A percentile compares a stretch with the other conserved stretches of the same genome.
These are phyloP conservation scores for Emmonsia crescens DNA, from an alignment of 2,329 filamentous ascomycete species.

Conservation along the genomic window DNA sequence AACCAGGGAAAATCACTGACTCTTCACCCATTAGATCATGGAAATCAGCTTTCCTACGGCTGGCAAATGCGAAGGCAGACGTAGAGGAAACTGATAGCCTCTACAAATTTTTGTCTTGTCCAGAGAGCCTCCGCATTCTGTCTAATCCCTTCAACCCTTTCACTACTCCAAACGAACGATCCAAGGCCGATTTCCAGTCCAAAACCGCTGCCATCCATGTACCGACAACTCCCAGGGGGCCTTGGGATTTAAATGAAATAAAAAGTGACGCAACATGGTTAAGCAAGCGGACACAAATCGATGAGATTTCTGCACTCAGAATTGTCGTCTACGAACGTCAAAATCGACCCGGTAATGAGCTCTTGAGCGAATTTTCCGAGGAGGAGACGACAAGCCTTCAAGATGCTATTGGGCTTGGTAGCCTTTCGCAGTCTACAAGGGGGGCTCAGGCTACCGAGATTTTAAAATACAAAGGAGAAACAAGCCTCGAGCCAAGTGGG, in stretches of 20 bases:
- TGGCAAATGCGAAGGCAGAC: slow-evolving; percentile 31
- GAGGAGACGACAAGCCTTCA: slow-evolving; percentile 69
- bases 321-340: slow-evolving; percentile 78
- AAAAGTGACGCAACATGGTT: slow-evolving; percentile 83
- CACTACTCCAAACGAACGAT: slow-evolving; percentile 47
- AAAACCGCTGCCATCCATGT: slow-evolving; percentile 81
- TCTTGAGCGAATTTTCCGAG: slow-evolving; percentile 60
- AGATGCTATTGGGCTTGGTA: slow-evolving; percentile 42
- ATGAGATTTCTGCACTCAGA: slow-evolving; percentile 71
- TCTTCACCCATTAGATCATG: slow-evolving; percentile 43
- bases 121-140: slow-evolving; percentile 57
- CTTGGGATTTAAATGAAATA: slow-evolving; percentile 64
- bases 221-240: slow-evolving; percentile 53
- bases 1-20: slow-evolving; percentile 10
- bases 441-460: slow-evolving; percentile 22
- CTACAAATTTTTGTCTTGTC: slow-evolving; percentile 59
- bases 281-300: slow-evolving; percentile 63
- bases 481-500: slow-evolving; percentile 24
- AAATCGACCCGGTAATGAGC: slow-evolving; percentile 59
- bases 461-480: slow-evolving; percentile 20
- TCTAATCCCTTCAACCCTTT: slow-evolving; percentile 60
- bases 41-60: slow-evolving; percentile 45
- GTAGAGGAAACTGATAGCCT: slow-evolving; percentile 48
- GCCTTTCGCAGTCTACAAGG: slow-evolving; percentile 8
- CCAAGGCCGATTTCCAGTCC: slow-evolving; percentile 65